Conservation (phyloP, 352 stramenopile genomes). For the Phytophthora pluvialis region DNA sequence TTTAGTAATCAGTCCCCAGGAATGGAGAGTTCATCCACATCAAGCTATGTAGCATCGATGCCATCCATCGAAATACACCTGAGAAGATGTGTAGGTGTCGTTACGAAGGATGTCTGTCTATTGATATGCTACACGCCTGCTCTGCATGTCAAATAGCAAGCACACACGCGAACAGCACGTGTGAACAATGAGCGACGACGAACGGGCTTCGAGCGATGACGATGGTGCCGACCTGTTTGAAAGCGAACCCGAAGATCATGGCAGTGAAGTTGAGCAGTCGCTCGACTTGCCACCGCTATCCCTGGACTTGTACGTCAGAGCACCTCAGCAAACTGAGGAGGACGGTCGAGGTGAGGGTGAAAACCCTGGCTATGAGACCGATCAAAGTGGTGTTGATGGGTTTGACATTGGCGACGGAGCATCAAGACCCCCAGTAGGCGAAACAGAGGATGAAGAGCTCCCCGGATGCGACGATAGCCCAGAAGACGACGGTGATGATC, state of each 20-base stretch:
- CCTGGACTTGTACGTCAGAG: constrained; percentile 1
- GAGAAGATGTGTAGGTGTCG: constrained; percentile 11
- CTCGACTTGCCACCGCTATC: constrained; percentile 24
- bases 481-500: not conserved
- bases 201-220: constrained; percentile 19
- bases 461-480: not conserved
- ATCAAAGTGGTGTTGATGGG: not conserved
- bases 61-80: not conserved
- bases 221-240: constrained; percentile 25
- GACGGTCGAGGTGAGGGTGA: constrained; percentile 1
- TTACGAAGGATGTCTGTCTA: constrained; percentile 6
- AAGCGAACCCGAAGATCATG: constrained; percentile 21
- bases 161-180: not conserved
- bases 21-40: no score
- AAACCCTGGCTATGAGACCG: not conserved
- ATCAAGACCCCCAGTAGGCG: not conserved
- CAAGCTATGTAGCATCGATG: no score
- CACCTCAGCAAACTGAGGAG: not conserved
- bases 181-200: constrained; percentile 25
- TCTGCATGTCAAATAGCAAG: not conserved
- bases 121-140: constrained; percentile 14
- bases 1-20: no score
- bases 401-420: not conserved
- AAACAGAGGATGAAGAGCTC: not conserved
- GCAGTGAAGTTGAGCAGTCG: constrained; percentile 12